These are phyloP conservation scores for Candida dajiaensis DNA, from an alignment of 805 yeast species.

Conservation along the genomic window DNA sequence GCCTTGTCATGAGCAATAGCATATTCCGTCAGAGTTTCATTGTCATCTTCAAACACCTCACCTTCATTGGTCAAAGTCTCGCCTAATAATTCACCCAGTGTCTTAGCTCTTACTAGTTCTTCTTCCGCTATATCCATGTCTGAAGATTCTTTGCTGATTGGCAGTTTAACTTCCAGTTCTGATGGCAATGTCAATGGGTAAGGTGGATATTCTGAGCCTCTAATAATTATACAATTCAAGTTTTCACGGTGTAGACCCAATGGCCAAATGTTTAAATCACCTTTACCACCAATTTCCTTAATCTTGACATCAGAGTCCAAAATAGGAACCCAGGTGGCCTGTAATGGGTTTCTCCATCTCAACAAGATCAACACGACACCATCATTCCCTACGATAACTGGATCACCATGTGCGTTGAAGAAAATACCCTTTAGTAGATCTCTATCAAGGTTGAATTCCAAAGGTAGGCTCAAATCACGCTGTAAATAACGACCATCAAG, in stretches of 20 bases:
- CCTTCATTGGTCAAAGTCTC: slow-evolving; percentile 47
- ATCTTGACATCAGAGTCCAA: slow-evolving; percentile 46
- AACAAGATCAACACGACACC: slow-evolving; percentile 65
- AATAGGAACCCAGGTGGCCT: slow-evolving; percentile 84
- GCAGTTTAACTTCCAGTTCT: slow-evolving; percentile 66
- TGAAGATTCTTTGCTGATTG: slow-evolving; percentile 34
- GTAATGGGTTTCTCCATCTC: slow-evolving; percentile 72
- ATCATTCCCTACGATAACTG: slow-evolving; percentile 77
- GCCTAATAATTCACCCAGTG: slow-evolving; percentile 54
- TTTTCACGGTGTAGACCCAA: slow-evolving; percentile 68
- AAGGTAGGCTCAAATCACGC: slow-evolving; percentile 41
- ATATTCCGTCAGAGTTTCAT: slow-evolving; percentile 47
- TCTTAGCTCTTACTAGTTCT: slow-evolving; percentile 50
- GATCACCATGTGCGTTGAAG: slow-evolving; percentile 86
- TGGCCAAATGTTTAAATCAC: slow-evolving; percentile 79
- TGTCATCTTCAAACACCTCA: slow-evolving; percentile 37
- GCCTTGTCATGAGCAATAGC: slow-evolving; percentile 67
- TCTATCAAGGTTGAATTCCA: slow-evolving; percentile 20
- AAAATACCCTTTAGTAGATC: slow-evolving; percentile 58
- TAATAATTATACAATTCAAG: slow-evolving; percentile 67
- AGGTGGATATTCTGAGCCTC: slow-evolving; percentile 67
- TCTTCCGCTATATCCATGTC: slow-evolving; percentile 47
- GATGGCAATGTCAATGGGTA: slow-evolving; percentile 83
- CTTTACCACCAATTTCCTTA: slow-evolving; percentile 43
- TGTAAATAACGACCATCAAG: slow-evolving; percentile 43